Evolutionary conservation across 1,139 yeast genomes (phyloP), one percentile per base, ranked within the genome.

Genomic region (Scheffersomyces stambukii): DNA sequence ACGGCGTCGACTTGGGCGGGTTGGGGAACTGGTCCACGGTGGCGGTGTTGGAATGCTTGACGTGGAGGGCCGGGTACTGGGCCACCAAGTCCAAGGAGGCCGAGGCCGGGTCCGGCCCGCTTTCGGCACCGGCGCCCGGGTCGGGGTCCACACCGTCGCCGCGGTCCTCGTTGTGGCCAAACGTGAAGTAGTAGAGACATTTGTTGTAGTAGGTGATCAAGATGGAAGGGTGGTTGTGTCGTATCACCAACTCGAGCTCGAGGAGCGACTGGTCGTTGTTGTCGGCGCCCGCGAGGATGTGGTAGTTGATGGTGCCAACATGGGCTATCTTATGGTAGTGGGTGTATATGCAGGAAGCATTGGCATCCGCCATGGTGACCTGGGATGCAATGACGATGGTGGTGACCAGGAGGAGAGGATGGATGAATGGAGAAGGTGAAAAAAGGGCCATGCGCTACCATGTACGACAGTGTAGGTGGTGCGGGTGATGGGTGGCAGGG

Each of bases 121-220:
- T n/a, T n/a, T n/a, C n/a, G n/a, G n/a, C n/a, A n/a, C n/a, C n/a
- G n/a, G n/a, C n/a, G n/a, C n/a, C n/a, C n/a, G n/a, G n/a, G n/a
- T n/a, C n/a, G n/a, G n/a, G n/a, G n/a, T n/a, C n/a, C n/a, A n/a
- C n/a, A n/a, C n/a, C n/a, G 16, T 25, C 30, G 30, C 37, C 21
- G n/a, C 45, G 40, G 20, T 50, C 36, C 2, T 44, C 57, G 28
- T 57, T 54, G 31, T 70, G 58, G 37, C 70, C 63, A 37, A 81
- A 72, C 17, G 47, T 47, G 38, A 65, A 67, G 29, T 75, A 64
- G 72, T 81, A 81, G 8, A 81, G 56, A 31, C 75, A 78, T 40
- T 77, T 76, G 39, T 79, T 74, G 45, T 76, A 69, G 33, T 78
- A 66, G 9, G 80, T 72, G 5, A 78, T 67, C 24, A 81, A 54